Conservation (phyloP, 1,284 basidiomycete genomes). For the Puccinia polysora region DNA sequence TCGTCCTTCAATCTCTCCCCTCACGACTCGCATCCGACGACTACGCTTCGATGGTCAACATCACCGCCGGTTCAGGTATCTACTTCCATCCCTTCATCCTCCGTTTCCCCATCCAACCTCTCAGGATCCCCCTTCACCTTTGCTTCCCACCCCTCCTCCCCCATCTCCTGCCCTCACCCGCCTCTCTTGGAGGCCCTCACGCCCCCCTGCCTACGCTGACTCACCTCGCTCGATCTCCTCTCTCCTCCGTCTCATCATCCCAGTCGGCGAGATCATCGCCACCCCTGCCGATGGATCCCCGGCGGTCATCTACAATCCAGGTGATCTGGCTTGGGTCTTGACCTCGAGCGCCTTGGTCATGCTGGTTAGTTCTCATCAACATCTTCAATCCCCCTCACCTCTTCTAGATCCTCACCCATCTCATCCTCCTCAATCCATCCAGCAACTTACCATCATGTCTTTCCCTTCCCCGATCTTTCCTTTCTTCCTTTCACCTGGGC, state of each 20-base stretch:
- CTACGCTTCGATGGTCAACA: slow-evolving; percentile 35
- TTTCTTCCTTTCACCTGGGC: not conserved
- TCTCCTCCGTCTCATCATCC: not conserved
- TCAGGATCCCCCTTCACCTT: too few relatives aligned
- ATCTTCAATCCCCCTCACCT: not conserved
- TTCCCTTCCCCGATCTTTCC: not conserved
- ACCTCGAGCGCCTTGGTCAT: slow-evolving; percentile 28
- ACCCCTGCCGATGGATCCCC: slow-evolving; percentile 19
- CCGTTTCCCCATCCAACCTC: too few relatives aligned
- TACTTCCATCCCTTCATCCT: too few relatives aligned
- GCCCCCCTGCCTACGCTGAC: not conserved
- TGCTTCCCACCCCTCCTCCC: too few relatives aligned
- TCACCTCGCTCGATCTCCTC: too few relatives aligned
- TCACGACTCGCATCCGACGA: too few relatives aligned
- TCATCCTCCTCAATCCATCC: too few relatives aligned
- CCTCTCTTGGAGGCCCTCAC: not conserved
- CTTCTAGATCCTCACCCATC: not conserved
- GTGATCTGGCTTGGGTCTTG: slow-evolving; percentile 40
- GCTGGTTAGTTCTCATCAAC: slow-evolving; percentile 34
- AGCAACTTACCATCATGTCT: not conserved
- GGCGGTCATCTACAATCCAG: slow-evolving; percentile 27
- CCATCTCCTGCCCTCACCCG: not conserved
- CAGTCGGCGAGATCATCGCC: slow-evolving; percentile 35
- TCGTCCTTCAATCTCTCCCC: not conserved
- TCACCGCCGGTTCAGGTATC: slow-evolving; percentile 23